Conservation (phyloP, 176 grass and related monocot species). For the Carex pumila region DNA sequence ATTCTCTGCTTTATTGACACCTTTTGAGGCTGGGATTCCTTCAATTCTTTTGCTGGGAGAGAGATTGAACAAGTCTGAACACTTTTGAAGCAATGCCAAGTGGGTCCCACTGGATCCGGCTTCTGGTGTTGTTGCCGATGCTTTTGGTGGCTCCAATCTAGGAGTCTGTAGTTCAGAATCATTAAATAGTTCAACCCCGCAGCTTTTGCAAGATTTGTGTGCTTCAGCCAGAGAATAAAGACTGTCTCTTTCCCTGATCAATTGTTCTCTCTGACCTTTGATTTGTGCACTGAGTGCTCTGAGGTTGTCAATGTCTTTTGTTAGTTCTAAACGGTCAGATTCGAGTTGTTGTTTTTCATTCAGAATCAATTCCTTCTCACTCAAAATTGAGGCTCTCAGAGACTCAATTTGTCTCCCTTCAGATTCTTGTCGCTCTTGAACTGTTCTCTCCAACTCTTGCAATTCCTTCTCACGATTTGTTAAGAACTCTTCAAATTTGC, state of each 20-base stretch:
- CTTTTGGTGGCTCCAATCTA: background rate
- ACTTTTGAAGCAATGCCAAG: constrained; percentile 4
- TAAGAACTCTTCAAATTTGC: constrained; percentile 1
- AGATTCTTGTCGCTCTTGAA: constrained; percentile 2
- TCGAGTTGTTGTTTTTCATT: constrained; percentile 14
- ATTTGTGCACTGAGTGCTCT: constrained; percentile 14
- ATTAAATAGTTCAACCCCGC: background rate
- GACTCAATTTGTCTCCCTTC: background rate
- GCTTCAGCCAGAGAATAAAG: background rate
- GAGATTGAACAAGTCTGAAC: background rate
- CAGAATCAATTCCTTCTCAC: background rate
- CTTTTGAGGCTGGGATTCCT: background rate
- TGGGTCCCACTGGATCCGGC: background rate
- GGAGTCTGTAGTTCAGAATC: background rate
- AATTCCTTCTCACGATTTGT: constrained; percentile 16
- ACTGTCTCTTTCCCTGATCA: constrained; percentile 2
- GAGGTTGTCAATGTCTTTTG: constrained; percentile 14
- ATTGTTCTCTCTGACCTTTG: constrained; percentile 6
- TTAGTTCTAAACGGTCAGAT: constrained; percentile 8
- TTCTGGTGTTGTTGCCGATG: background rate
- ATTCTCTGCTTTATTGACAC: background rate
- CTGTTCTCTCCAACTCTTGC: constrained; percentile 6
- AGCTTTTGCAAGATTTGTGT: constrained; percentile 14
- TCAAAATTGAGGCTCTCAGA: background rate
- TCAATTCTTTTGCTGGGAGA: constrained; percentile 1